Percentiles rank a stretch among this genome's conserved stretches.
Evolutionary conservation across 257 asterid genomes (phyloP).

Genomic region (Datura wrightii): DNA sequence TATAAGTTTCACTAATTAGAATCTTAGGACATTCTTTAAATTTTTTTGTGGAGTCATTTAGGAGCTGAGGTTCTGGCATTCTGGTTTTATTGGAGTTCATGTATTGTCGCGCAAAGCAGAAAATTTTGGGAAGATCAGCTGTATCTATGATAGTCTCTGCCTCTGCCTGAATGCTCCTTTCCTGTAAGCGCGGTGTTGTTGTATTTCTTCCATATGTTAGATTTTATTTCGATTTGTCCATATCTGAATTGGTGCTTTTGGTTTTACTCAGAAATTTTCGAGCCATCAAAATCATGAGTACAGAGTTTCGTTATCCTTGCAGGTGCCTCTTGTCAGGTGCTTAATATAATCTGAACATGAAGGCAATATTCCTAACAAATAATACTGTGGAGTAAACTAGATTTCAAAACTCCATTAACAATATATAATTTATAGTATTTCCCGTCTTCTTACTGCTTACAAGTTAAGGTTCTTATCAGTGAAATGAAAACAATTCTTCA

Average conservation of each 20-base stretch:
- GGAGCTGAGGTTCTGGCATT: constrained; percentile 54
- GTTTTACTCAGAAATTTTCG: constrained; percentile 34
- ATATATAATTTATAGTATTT: background rate
- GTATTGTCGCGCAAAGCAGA: constrained; percentile 33
- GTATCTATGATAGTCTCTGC: constrained; percentile 49
- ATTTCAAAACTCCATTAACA: background rate
- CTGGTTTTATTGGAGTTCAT: constrained; percentile 34
- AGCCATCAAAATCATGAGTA: background rate
- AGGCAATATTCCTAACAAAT: background rate
- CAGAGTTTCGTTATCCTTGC: too few species aligned
- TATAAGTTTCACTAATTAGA: constrained; percentile 47
- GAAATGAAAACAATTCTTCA: background rate
- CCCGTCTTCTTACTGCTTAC: background rate
- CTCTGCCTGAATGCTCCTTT: constrained; percentile 63
- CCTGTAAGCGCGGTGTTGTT: constrained; percentile 68
- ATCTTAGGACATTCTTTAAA: constrained; percentile 71
- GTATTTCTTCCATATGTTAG: constrained; percentile 49
- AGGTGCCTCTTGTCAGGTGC: constrained; percentile 26
- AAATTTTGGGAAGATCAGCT: constrained; percentile 38
- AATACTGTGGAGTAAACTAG: background rate
- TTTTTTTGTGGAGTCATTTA: constrained; percentile 60
- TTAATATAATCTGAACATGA: background rate
- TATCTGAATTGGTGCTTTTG: constrained; percentile 57
- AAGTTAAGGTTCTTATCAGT: background rate
- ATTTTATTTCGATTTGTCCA: constrained; percentile 60